Conservation (phyloP, 371 early-diverging fungal species). For the Encephalitozoon intestinalis region DNA sequence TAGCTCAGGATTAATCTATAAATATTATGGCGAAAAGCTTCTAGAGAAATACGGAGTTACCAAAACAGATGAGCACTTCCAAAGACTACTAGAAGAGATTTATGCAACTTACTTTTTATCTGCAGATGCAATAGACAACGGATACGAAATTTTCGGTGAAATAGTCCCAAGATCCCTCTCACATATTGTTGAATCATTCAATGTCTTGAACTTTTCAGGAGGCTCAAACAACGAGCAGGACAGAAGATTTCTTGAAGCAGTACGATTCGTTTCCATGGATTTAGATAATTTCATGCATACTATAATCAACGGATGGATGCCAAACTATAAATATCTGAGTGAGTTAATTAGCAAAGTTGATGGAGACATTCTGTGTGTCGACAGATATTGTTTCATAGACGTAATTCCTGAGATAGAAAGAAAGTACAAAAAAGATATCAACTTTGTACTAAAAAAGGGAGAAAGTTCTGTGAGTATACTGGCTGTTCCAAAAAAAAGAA, state of each 20-base stretch:
- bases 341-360: neutral
- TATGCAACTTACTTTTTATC: constrained; percentile 49
- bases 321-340: constrained; percentile 1
- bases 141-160: constrained; percentile 36
- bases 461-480: constrained; percentile 47
- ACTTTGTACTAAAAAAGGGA: constrained; percentile 21
- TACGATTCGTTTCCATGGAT: constrained; percentile 48
- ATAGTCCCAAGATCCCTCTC: constrained; percentile 42
- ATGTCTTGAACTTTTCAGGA: neutral
- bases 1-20: constrained; percentile 80
- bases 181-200: constrained; percentile 25
- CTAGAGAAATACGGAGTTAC: neutral
- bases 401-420: constrained; percentile 39
- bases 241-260: constrained; percentile 36
- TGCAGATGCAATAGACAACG: constrained; percentile 60
- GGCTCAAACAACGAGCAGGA: neutral
- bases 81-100: constrained; percentile 31
- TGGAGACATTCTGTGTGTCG: constrained; percentile 29
- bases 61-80: neutral
- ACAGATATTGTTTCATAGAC: neutral
- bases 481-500: constrained; percentile 68
- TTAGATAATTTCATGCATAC: constrained; percentile 30
- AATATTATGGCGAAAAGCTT: constrained; percentile 61
- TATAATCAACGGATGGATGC: constrained; percentile 8
- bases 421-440: constrained; percentile 34